phyloP scores from a whole-genome alignment of 148 eudicot species.

The Tetragonia tetragonoides region DNA sequence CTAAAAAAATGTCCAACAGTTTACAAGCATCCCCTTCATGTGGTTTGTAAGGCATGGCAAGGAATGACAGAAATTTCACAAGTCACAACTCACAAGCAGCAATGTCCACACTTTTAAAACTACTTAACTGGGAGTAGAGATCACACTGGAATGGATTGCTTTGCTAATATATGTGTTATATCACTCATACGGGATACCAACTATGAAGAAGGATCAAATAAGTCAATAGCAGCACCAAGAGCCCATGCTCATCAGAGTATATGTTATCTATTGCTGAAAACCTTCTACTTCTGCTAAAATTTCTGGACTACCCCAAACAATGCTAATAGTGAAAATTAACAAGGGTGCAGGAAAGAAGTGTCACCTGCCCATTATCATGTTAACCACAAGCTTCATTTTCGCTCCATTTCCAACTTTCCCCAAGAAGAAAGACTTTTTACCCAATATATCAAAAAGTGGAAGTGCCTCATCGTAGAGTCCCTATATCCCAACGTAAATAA shows the following conservation, averaged over 20 bases:
- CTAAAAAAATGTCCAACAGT: neutral
- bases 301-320: no score
- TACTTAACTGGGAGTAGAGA: neutral
- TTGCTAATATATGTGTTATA: no score
- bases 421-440: conserved; percentile 90
- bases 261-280: neutral
- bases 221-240: neutral
- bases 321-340: neutral
- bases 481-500: conserved; percentile 35
- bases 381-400: conserved; percentile 97
- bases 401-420: conserved; percentile 98
- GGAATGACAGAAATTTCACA: no score
- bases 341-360: neutral
- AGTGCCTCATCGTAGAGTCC: conserved; percentile 72
- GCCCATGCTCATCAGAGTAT: neutral
- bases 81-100: neutral
- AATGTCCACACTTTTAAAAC: neutral
- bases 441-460: conserved; percentile 90
- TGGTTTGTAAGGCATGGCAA: neutral
- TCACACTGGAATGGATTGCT: neutral
- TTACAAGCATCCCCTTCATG: neutral
- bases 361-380: conserved; percentile 99
- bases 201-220: neutral
- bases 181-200: neutral
- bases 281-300: no score